These are phyloP conservation scores for Boletales sp. DNA, from an alignment of 768 basidiomycete species.

Conservation along the genomic window DNA sequence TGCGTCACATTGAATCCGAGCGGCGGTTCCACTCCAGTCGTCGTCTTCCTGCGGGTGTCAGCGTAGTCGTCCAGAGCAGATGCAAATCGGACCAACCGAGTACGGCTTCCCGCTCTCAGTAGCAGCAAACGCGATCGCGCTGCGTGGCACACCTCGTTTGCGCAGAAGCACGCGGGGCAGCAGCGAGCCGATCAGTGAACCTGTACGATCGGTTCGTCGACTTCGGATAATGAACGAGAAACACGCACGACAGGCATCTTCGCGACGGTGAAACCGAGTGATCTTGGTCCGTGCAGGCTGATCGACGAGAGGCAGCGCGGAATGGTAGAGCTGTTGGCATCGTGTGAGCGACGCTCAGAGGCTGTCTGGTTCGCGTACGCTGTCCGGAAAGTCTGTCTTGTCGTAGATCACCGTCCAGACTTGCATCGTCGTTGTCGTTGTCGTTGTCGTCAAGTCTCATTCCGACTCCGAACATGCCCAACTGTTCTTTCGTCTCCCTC, in stretches of 20 bases:
- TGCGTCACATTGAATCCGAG: constrained; percentile 82
- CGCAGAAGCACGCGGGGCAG: constrained; percentile 62
- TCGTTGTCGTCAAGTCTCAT: constrained; percentile 11
- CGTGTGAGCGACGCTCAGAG: neutral
- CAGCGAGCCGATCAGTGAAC: constrained; percentile 74
- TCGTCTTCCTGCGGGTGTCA: constrained; percentile 35
- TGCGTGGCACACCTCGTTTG: constrained; percentile 49
- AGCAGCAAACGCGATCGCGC: constrained; percentile 47
- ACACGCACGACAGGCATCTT: constrained; percentile 70
- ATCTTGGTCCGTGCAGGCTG: constrained; percentile 52
- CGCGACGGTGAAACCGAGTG: constrained; percentile 62
- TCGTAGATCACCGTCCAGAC: constrained; percentile 41
- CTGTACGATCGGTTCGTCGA: constrained; percentile 35
- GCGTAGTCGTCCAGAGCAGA: neutral
- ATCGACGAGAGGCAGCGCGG: constrained; percentile 58
- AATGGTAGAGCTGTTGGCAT: constrained; percentile 53
- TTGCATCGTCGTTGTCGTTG: constrained; percentile 35
- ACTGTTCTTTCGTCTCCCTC: constrained; percentile 54
- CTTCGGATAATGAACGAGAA: neutral
- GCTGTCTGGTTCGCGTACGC: constrained; percentile 28
- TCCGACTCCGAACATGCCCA: constrained; percentile 19
- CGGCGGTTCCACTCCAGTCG: constrained; percentile 44
- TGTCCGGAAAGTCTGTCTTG: constrained; percentile 31
- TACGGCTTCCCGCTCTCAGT: constrained; percentile 77
- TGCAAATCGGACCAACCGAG: constrained; percentile 44